phyloP scores from a whole-genome alignment of 352 stramenopile genomes.

The Aphanomyces cochlioides region DNA sequence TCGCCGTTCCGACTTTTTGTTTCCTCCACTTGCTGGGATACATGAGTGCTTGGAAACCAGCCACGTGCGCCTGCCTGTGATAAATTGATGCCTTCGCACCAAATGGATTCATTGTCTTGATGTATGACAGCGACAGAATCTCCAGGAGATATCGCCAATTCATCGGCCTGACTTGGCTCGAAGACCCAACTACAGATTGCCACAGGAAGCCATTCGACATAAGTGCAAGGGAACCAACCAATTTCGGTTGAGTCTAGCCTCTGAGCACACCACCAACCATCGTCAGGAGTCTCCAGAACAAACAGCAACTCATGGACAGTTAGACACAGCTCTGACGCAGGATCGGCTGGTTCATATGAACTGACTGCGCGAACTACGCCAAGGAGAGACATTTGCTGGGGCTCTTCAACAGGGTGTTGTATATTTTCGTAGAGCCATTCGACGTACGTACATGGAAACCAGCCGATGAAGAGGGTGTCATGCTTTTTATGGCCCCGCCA shows the following conservation, averaged over 20 bases:
- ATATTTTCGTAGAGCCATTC: slow-evolving; percentile 33
- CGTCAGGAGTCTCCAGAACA: slow-evolving; percentile 1
- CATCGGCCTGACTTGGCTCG: too few species aligned
- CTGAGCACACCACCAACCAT: slow-evolving; percentile 16
- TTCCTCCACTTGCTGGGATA: not conserved
- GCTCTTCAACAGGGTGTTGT: not conserved
- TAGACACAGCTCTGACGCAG: not conserved
- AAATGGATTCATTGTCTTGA: not conserved
- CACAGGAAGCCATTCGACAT: slow-evolving; percentile 26
- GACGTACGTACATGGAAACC: slow-evolving; percentile 56
- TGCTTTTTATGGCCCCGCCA: slow-evolving; percentile 34
- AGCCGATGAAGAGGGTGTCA: slow-evolving; percentile 28
- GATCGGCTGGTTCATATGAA: not conserved
- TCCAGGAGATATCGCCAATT: not conserved
- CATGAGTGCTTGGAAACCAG: slow-evolving; percentile 24
- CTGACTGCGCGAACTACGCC: slow-evolving; percentile 9
- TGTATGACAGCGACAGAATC: not conserved
- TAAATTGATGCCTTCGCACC: not conserved
- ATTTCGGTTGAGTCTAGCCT: not conserved
- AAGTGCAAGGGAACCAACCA: slow-evolving; percentile 14
- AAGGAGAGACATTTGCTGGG: not conserved
- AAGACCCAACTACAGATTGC: too few species aligned
- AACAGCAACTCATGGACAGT: slow-evolving; percentile 3
- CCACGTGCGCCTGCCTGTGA: not conserved
- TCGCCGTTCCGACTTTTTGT: slow-evolving; percentile 7